These are phyloP conservation scores for Rickenella mellea DNA, from an alignment of 768 basidiomycete species.

Conservation along the genomic window DNA sequence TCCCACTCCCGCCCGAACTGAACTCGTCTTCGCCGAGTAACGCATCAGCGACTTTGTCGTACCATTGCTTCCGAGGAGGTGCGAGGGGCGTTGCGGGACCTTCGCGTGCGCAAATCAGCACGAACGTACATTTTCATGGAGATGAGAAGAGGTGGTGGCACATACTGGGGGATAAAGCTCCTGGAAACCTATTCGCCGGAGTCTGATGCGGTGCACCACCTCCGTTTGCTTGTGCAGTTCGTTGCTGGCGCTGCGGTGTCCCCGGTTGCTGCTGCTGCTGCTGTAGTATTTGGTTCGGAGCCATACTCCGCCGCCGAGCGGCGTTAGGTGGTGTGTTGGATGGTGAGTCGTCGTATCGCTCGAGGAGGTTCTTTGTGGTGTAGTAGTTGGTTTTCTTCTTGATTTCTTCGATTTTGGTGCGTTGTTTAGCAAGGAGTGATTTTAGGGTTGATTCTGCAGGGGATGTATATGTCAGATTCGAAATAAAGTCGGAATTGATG, in stretches of 20 bases:
- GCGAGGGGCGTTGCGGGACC: conserved; percentile 30
- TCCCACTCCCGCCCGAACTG: too few species aligned
- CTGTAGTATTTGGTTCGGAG: too few species aligned
- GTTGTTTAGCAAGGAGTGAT: conserved; percentile 64
- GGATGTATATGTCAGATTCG: not conserved
- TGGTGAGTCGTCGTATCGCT: conserved; percentile 70
- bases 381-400: conserved; percentile 98
- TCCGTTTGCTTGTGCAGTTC: not conserved
- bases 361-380: conserved; percentile 79
- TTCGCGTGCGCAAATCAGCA: not conserved
- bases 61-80: conserved; percentile 66
- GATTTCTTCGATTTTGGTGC: conserved; percentile 84
- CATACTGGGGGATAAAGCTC: not conserved
- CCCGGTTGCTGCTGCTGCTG: conserved; percentile 15
- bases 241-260: not conserved
- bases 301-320: conserved; percentile 31
- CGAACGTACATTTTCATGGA: not conserved
- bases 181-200: not conserved
- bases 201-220: not conserved
- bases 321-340: conserved; percentile 19
- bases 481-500: not conserved
- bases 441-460: conserved; percentile 70
- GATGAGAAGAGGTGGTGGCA: not conserved
- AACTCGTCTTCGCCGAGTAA: conserved; percentile 74
- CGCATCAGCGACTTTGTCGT: conserved; percentile 81